Evolutionary conservation across 2,329 filamentous ascomycete species (phyloP).

Genomic region (Cladobotryum protrusum): DNA sequence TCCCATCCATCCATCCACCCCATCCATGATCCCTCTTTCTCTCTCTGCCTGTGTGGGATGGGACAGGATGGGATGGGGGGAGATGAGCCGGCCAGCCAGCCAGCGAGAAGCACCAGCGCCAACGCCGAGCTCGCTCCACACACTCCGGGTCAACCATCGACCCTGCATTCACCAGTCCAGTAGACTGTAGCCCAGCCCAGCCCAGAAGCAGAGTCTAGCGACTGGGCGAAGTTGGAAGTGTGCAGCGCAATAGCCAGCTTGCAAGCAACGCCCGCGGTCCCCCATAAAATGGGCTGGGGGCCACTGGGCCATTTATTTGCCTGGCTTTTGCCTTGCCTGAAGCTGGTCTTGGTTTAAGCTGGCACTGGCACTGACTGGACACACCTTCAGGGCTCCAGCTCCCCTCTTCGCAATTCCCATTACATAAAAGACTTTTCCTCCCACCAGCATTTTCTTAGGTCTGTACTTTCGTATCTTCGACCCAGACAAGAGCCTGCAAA

Average conservation of each 20-base stretch:
- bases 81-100: not conserved
- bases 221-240: no score
- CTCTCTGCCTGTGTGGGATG: no score
- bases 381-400: not conserved
- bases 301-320: not conserved
- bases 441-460: conserved; percentile 16
- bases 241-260: no score
- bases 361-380: no score
- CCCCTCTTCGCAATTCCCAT: conserved; percentile 29
- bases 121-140: conserved; percentile 4
- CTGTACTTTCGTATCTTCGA: conserved; percentile 27
- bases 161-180: not conserved
- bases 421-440: conserved; percentile 34
- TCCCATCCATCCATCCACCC: not conserved
- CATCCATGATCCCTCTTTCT: no score
- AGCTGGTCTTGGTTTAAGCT: no score
- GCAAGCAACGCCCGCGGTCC: not conserved
- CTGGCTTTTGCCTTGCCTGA: no score
- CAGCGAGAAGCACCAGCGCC: not conserved
- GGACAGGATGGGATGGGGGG: no score
- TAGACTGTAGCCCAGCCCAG: not conserved
- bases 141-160: not conserved
- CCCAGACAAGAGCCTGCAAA: conserved; percentile 11
- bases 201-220: not conserved
- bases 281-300: not conserved